phyloP scores from a whole-genome alignment of 305 asterid genomes.

The Ajuga reptans region DNA sequence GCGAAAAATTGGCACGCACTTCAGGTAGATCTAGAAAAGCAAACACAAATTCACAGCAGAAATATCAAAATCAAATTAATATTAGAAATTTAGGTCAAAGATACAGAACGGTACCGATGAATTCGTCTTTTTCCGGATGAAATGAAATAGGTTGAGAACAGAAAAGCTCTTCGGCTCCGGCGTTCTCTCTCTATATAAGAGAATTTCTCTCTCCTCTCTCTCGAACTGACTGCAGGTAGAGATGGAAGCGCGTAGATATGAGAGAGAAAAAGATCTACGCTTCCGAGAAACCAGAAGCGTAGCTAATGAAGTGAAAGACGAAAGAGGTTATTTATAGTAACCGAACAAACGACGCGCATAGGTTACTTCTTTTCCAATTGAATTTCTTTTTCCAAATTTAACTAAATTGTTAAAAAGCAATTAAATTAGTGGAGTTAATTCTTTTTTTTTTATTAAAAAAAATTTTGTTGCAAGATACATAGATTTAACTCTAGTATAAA shows the following conservation, averaged over 20 bases:
- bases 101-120: conserved; percentile 28
- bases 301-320: conserved; percentile 6
- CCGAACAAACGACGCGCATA: not conserved
- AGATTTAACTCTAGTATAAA: too few species aligned
- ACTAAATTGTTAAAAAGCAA: too few species aligned
- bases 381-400: too few species aligned
- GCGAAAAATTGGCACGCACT: not conserved
- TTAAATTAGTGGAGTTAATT: too few species aligned
- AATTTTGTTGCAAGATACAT: too few species aligned
- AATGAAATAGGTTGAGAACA: not conserved
- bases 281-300: conserved; percentile 50
- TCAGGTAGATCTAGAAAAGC: conserved; percentile 36
- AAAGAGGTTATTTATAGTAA: conserved; percentile 22
- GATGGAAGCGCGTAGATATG: conserved; percentile 7
- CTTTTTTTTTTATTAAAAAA: too few species aligned
- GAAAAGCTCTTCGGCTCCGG: conserved; percentile 22
- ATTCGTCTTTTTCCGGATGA: conserved; percentile 14
- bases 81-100: conserved; percentile 16
- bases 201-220: conserved; percentile 24
- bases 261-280: conserved; percentile 43
- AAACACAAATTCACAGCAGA: conserved; percentile 10
- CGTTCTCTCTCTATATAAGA: not conserved
- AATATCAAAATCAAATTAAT: not conserved
- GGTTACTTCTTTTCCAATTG: too few species aligned
- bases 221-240: not conserved